Base-by-base conservation (phyloP, 371 early-diverging fungal genomes). In the Saksenaea vasiformis region DNA sequence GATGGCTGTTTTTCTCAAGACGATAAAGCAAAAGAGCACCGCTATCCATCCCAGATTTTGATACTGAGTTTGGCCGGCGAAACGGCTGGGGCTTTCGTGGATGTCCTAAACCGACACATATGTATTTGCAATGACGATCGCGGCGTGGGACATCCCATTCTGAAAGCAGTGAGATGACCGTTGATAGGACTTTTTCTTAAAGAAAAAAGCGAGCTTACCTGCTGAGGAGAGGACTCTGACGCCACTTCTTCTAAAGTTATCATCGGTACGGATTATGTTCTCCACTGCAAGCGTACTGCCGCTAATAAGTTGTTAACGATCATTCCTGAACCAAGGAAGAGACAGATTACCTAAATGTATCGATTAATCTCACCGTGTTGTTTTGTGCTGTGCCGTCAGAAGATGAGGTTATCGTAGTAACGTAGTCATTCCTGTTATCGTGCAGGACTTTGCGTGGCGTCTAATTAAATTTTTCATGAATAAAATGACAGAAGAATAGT, bases 31-130 rank as follows among this genome's bases (percentile, higher is more conserved):
- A 36, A 10, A 80, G 35, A 3, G 70, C 61, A 0, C 80, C 80
- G 39, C 62, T 60, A 13, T 75, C 73, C n/a, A 69, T 65, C 15
- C 61, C 37, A 10, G 69, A 19, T 38, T 65, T 58, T 34, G 70
- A 28, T 13, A 36, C 28, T 22, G 19, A 8, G 22, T 11, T 26
- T 56, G 22, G 58, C 24, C 14, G 60, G 17, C 44, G 35, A 22
- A 24, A 67, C 58, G 1, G 62, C 39, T 22, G 62, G 2, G 59
- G 44, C 11, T 66, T 64, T 55, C 62, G 66, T 24, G 64, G 55
- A 37, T 77, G 74, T 1, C 73, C 73, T 34, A 75, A 60, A 0
- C 80, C 80, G 13, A 80, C 56, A 51, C 80, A 80, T 15, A 80
- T 34, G 54, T 80, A 80, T 8, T 73, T 67, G 47, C 77, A 76